Evolutionary conservation across 768 basidiomycete species (phyloP), one percentile per base, ranked within the genome.

Genomic region (Tephrocybe rancida): DNA sequence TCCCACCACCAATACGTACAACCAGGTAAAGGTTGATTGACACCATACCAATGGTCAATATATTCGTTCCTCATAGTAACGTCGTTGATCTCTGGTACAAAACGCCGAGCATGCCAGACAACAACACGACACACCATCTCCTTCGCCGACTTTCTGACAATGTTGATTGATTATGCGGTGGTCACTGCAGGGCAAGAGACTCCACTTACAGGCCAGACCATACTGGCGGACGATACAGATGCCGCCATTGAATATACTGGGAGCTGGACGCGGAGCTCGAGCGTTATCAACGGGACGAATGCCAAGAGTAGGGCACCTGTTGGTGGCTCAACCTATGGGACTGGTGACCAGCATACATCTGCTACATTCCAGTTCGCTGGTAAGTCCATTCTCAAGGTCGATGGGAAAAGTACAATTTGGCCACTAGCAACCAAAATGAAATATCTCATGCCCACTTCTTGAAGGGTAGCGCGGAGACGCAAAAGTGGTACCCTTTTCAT

Each of bases 151-250:
- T 48, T 48, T 29, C 47, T 35, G 27, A 48, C 25, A 8, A 37
- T 48, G 19, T 22, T 48, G 35, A 48, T 48, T n/a, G 47, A 48
- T 19, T 48, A 38, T 26, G 47, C 47, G 1, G 13, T 48, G 14
- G 47, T 48, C 37, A 48, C 4, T 38, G 35, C 35, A 5, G 47
- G 35, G 18, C n/a, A 3, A 10, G 24, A 37, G n/a, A 48, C 47
- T 4, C 14, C n/a, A 18, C 25, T 48, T 5, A n/a, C 22, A 7
- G 47, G 35, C 3, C 35, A 48, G 26, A 48, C 35, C 4, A 34
- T 48, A 14, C 47, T 48, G 3, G 35, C 38, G 8, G 47, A 48
- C 22, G 25, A 48, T 24, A 38, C 22, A 5, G 47, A 48, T 48
- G 8, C 25, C 5, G 18, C 11, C 0, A 48, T 48, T 18, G 47